Evolutionary conservation across 2,329 filamentous ascomycete species (phyloP).

Genomic region (Cladosporium sp.): DNA sequence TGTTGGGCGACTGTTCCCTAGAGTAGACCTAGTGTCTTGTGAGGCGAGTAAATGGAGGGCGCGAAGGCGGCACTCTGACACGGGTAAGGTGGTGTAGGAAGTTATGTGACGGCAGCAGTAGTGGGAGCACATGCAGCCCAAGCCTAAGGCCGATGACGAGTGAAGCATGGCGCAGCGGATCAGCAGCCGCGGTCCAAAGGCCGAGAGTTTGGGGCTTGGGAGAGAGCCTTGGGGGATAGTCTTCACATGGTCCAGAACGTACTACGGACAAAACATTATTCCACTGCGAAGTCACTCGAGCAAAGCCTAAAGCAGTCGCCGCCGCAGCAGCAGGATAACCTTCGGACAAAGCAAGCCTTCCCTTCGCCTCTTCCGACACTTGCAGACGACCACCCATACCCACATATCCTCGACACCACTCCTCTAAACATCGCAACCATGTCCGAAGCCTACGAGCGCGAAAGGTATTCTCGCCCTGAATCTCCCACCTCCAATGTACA

Average conservation of each 20-base stretch:
- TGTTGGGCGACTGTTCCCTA: constrained; percentile 21
- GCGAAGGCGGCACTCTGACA: neutral
- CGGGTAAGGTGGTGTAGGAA: neutral
- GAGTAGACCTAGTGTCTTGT: neutral
- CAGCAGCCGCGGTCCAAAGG: neutral
- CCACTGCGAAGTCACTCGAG: too few relatives aligned
- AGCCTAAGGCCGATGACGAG: constrained; percentile 3
- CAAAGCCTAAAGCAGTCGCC: neutral
- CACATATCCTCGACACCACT: neutral
- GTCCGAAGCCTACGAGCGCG: constrained; percentile 57
- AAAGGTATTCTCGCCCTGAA: constrained; percentile 46
- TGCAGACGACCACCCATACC: neutral
- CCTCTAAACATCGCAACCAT: constrained; percentile 30
- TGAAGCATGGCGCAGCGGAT: too few relatives aligned
- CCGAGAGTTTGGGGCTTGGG: neutral
- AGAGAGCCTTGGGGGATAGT: too few relatives aligned
- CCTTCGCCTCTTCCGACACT: neutral
- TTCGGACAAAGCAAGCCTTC: neutral
- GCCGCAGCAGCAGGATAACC: neutral
- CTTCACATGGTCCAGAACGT: too few relatives aligned
- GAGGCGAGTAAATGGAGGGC: neutral
- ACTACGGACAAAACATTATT: too few relatives aligned
- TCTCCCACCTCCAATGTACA: neutral
- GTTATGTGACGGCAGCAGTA: neutral
- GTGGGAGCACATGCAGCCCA: neutral